Conservation (phyloP, 2,329 filamentous ascomycete species). For the Neofusicoccum umdonicola region DNA sequence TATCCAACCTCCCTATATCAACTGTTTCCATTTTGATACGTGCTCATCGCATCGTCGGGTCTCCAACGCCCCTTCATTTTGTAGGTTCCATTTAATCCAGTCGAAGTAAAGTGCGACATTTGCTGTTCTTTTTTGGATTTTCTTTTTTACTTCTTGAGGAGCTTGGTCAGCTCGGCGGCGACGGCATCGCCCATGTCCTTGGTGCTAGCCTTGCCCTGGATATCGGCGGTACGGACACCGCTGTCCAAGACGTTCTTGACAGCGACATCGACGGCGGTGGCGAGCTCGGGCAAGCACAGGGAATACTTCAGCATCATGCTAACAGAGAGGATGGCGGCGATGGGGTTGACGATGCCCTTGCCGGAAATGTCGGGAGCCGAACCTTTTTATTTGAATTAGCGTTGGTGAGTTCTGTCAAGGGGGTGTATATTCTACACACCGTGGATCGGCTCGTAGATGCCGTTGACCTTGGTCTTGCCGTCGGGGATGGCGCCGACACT, state of each 20-base stretch:
- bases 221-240: slow-evolving; percentile 77
- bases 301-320: slow-evolving; percentile 98
- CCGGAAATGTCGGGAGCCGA: slow-evolving; percentile 93
- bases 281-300: slow-evolving; percentile 73
- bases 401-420: neutral
- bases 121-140: neutral
- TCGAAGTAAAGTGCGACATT: neutral
- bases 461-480: slow-evolving; percentile 79
- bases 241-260: slow-evolving; percentile 77
- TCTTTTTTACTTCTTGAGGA: slow-evolving; percentile 47
- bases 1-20: too few species aligned
- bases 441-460: slow-evolving; percentile 97
- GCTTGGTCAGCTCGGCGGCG: slow-evolving; percentile 67
- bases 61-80: neutral
- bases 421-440: slow-evolving; percentile 52
- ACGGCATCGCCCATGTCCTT: slow-evolving; percentile 80
- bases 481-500: slow-evolving; percentile 84
- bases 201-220: slow-evolving; percentile 74
- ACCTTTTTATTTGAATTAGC: slow-evolving; percentile 47
- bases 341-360: slow-evolving; percentile 85
- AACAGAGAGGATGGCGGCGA: slow-evolving; percentile 86
- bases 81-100: neutral
- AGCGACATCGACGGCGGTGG: slow-evolving; percentile 75
- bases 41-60: neutral
- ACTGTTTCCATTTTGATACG: too few species aligned